Conservation (phyloP, 2,329 filamentous ascomycete species). For the Onygena corvina region DNA sequence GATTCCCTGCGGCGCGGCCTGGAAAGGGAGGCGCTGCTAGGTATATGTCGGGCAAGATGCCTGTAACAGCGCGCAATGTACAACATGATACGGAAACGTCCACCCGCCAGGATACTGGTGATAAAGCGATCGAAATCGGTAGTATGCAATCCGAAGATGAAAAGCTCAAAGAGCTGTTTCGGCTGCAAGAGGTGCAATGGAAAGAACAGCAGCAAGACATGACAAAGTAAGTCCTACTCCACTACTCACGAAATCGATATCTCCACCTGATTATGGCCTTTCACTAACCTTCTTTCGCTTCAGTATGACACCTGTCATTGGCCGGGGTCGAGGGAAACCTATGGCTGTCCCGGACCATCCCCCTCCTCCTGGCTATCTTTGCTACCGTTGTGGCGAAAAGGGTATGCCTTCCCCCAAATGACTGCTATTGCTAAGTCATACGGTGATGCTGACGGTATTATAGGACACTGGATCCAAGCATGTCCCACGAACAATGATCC, state of each 20-base stretch:
- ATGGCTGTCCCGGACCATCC: constrained; percentile 80
- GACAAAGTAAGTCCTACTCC: constrained; percentile 51
- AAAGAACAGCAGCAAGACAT: constrained; percentile 85
- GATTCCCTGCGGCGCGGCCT: constrained; percentile 69
- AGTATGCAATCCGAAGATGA: constrained; percentile 84
- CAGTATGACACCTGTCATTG: constrained; percentile 35
- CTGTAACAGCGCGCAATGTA: constrained; percentile 71
- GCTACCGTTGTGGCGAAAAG: constrained; percentile 91
- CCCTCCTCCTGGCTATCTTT: constrained; percentile 86
- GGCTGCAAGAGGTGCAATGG: constrained; percentile 83
- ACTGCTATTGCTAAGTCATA: not conserved
- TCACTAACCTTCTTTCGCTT: constrained; percentile 16
- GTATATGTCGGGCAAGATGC: constrained; percentile 95
- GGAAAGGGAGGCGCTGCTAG: constrained; percentile 83
- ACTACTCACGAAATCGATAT: too few relatives aligned
- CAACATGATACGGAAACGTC: constrained; percentile 48
- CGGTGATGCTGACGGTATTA: constrained; percentile 20
- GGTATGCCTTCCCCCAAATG: constrained; percentile 33
- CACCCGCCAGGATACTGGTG: constrained; percentile 26
- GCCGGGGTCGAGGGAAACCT: constrained; percentile 28
- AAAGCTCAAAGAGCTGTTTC: constrained; percentile 83
- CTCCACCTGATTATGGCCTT: too few relatives aligned
- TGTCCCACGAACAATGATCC: constrained; percentile 98
- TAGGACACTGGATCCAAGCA: constrained; percentile 92
- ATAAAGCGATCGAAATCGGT: constrained; percentile 53